These are phyloP conservation scores for Capronia americana DNA, from an alignment of 2,329 filamentous ascomycete species.

Conservation along the genomic window DNA sequence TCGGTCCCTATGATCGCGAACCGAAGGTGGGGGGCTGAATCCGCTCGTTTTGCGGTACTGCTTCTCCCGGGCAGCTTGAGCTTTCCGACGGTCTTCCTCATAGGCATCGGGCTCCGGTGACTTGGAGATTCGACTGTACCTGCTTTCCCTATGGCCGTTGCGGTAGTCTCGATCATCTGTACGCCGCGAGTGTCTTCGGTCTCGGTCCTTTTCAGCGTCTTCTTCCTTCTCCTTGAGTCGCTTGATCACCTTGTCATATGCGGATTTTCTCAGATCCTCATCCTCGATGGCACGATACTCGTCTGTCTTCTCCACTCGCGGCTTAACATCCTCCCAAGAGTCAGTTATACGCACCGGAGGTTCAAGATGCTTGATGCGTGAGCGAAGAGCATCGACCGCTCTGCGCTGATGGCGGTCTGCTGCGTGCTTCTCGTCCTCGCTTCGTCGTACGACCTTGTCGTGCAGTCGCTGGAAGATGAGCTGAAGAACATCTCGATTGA, in stretches of 20 bases:
- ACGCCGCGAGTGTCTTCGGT: conserved; percentile 61
- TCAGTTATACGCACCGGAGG: conserved; percentile 79
- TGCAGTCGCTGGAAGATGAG: conserved; percentile 87
- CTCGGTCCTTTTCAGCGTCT: conserved; percentile 69
- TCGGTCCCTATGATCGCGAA: conserved; percentile 48
- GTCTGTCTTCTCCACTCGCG: conserved; percentile 77
- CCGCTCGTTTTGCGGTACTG: conserved; percentile 85
- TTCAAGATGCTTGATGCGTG: conserved; percentile 85
- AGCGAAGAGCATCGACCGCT: conserved; percentile 82
- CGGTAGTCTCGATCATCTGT: conserved; percentile 68
- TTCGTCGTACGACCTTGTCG: conserved; percentile 81
- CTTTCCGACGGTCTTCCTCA: conserved; percentile 91
- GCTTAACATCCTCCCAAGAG: conserved; percentile 85
- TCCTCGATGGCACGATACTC: conserved; percentile 84
- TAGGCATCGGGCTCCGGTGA: conserved; percentile 93
- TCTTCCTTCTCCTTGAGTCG: conserved; percentile 92
- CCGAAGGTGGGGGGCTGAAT: conserved; percentile 57
- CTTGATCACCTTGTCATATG: conserved; percentile 90
- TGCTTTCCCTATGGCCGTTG: conserved; percentile 45
- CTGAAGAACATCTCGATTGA: conserved; percentile 78
- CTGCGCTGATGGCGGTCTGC: conserved; percentile 85
- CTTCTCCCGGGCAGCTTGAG: conserved; percentile 90
- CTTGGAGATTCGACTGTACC: conserved; percentile 69
- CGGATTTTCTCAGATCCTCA: conserved; percentile 80
- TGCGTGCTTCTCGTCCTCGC: conserved; percentile 81